Evolutionary conservation across 2,329 filamentous ascomycete genomes (phyloP).

Genomic region (Fusarium staphyleae): DNA sequence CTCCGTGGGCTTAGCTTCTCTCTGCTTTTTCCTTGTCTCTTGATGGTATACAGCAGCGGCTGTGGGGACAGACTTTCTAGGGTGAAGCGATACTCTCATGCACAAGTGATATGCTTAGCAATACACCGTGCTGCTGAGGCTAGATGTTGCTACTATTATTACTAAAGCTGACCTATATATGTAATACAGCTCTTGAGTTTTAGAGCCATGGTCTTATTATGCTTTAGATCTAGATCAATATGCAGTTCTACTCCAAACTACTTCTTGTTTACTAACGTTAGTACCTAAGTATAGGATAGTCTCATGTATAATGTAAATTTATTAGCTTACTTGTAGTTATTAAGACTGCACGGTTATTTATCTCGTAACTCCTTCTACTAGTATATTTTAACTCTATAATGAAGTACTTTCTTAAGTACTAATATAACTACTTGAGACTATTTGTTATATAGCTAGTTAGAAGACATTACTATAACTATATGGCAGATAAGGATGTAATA

Average conservation of each 20-base stretch:
- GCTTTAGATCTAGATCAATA: not conserved
- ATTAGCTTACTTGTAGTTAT: no score
- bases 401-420: no score
- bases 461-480: no score
- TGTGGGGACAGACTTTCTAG: slow-evolving; percentile 21
- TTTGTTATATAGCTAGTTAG: no score
- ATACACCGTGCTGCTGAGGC: slow-evolving; percentile 4
- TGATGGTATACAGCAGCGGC: slow-evolving; percentile 3
- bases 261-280: not conserved
- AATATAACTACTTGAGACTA: no score
- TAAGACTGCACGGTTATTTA: no score
- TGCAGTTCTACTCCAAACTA: not conserved
- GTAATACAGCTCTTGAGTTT: no score
- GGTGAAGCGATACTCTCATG: not conserved
- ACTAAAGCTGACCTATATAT: not conserved
- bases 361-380: no score
- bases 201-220: not conserved
- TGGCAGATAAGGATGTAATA: no score
- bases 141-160: not conserved
- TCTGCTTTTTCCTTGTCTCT: not conserved
- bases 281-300: no score
- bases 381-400: no score
- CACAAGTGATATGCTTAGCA: not conserved
- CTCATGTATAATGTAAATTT: no score
- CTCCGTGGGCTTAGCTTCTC: slow-evolving; percentile 4